Evolutionary conservation across 129 eudicot species (phyloP).

Genomic region (Arctium minus): DNA sequence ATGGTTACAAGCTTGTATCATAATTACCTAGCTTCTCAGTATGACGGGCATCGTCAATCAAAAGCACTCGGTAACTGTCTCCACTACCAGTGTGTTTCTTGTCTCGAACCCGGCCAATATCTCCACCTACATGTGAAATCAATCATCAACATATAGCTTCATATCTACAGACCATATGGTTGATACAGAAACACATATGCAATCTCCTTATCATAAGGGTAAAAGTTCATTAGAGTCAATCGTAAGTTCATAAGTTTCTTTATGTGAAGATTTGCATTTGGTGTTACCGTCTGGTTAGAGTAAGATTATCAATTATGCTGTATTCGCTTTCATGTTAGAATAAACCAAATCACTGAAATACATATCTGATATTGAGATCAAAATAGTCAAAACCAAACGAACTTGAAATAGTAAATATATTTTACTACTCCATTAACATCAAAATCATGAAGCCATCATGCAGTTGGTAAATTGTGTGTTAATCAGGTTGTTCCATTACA

Average conservation of each 20-base stretch:
- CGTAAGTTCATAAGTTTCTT: neutral
- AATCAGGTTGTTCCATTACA: neutral
- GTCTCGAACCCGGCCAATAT: conserved; percentile 44
- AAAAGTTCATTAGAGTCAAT: neutral
- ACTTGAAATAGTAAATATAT: neutral
- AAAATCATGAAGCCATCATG: neutral
- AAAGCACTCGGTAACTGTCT: conserved; percentile 45
- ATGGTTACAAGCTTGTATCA: neutral
- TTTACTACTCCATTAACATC: neutral
- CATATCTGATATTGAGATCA: neutral
- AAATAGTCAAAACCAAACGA: neutral
- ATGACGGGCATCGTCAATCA: conserved; percentile 50
- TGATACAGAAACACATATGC: neutral
- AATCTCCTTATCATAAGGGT: conserved; percentile 2
- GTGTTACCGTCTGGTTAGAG: neutral
- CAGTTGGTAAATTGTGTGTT: neutral
- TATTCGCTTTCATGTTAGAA: neutral
- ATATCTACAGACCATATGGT: neutral
- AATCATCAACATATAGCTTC: neutral
- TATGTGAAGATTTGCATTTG: neutral
- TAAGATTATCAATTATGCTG: neutral
- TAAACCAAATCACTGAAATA: neutral
- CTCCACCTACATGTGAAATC: conserved; percentile 42
- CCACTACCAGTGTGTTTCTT: conserved; percentile 44
- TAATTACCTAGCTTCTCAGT: conserved; percentile 45